Evolutionary conservation across 768 basidiomycete species (phyloP).

Genomic region (Serendipita sp.): DNA sequence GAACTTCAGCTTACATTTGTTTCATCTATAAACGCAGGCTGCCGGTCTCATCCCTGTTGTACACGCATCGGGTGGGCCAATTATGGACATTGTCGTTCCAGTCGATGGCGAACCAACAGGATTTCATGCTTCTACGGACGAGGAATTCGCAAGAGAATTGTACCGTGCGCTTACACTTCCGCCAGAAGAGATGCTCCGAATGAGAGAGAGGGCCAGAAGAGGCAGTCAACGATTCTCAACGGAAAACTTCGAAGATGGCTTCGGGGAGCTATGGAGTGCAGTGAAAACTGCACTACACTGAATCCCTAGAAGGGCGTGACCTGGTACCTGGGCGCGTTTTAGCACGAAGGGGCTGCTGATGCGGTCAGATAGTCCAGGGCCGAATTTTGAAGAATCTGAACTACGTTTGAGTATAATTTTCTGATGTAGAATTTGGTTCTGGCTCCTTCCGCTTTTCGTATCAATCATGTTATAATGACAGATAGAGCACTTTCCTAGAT

Average conservation of each 20-base stretch:
- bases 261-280: conserved; percentile 17
- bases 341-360: too few relatives aligned
- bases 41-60: conserved; percentile 86
- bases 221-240: conserved; percentile 66
- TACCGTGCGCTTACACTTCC: conserved; percentile 47
- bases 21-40: conserved; percentile 35
- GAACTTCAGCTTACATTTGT: neutral
- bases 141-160: conserved; percentile 51
- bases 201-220: conserved; percentile 51
- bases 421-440: too few relatives aligned
- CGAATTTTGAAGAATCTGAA: too few relatives aligned
- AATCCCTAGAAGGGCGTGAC: too few relatives aligned
- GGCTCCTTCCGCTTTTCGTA: too few relatives aligned
- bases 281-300: neutral
- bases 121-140: conserved; percentile 57
- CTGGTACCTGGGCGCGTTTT: too few relatives aligned
- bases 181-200: conserved; percentile 35
- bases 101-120: conserved; percentile 62
- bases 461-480: too few relatives aligned
- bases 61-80: conserved; percentile 85
- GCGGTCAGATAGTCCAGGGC: too few relatives aligned
- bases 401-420: too few relatives aligned
- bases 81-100: conserved; percentile 82
- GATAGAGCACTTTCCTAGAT: too few relatives aligned
- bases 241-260: conserved; percentile 62